Percentiles rank a stretch among this genome's conserved stretches.
These are phyloP conservation scores for Aspergillus sp. DNA, from an alignment of 2,329 filamentous ascomycete genomes.

Conservation along the genomic window DNA sequence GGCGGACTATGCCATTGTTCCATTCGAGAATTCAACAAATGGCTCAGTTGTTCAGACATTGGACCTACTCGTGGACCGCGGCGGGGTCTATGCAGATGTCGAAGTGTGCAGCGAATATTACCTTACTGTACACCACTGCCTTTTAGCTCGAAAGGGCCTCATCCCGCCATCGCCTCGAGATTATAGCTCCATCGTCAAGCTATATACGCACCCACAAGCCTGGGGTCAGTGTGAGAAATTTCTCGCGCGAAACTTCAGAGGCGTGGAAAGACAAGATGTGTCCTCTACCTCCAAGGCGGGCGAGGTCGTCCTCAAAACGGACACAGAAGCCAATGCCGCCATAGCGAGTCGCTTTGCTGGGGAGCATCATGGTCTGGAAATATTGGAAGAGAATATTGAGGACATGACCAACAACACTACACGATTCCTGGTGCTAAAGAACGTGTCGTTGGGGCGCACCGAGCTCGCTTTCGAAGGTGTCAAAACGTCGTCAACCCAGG, in stretches of 20 bases:
- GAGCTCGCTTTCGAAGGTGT: constrained; percentile 24
- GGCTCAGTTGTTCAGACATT: constrained; percentile 89
- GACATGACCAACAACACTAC: constrained; percentile 53
- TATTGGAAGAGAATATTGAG: constrained; percentile 61
- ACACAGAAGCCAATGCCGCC: constrained; percentile 68
- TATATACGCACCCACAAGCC: constrained; percentile 95
- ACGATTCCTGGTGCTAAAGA: constrained; percentile 51
- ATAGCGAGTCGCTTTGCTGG: constrained; percentile 79
- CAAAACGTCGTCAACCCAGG: constrained; percentile 13
- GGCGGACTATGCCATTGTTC: constrained; percentile 77
- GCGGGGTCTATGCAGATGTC: constrained; percentile 67
- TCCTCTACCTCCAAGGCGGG: constrained; percentile 85
- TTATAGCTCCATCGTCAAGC: constrained; percentile 67
- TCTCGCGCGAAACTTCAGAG: constrained; percentile 70
- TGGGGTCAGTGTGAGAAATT: constrained; percentile 89
- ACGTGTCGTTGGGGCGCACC: constrained; percentile 35
- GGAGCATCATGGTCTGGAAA: constrained; percentile 66
- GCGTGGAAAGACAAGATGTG: constrained; percentile 79
- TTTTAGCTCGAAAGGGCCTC: constrained; percentile 60
- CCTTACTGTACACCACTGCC: constrained; percentile 83
- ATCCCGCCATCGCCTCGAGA: constrained; percentile 25
- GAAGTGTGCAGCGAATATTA: constrained; percentile 83
- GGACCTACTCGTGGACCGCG: constrained; percentile 81
- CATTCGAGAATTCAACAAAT: constrained; percentile 95
- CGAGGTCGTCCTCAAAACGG: constrained; percentile 68